Evolutionary conservation across 139 green algal genomes (phyloP).

Genomic region (Trebouxia sp.): DNA sequence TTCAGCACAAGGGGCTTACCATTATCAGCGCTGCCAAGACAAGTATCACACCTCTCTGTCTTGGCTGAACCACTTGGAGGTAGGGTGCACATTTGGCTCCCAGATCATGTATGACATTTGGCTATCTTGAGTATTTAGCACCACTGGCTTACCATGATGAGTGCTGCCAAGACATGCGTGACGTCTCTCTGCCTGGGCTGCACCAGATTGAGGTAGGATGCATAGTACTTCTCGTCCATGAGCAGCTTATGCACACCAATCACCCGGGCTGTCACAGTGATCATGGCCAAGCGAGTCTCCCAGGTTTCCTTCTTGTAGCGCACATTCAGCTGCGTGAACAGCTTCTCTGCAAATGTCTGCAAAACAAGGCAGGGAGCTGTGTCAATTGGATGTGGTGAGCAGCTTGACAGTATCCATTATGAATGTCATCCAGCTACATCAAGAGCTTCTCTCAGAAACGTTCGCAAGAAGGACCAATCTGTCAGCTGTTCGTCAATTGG

Average conservation of each 20-base stretch:
- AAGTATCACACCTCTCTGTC: too few relatives aligned
- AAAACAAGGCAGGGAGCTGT: not conserved
- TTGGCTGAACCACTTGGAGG: too few relatives aligned
- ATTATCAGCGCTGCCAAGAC: too few relatives aligned
- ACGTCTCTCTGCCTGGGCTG: constrained; percentile 80
- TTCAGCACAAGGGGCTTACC: too few relatives aligned
- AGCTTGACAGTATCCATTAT: too few relatives aligned
- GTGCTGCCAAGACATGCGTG: constrained; percentile 78
- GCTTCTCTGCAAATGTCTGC: constrained; percentile 88
- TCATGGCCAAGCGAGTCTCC: constrained; percentile 79
- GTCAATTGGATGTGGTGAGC: too few relatives aligned
- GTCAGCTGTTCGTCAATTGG: too few relatives aligned
- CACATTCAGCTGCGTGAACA: constrained; percentile 79
- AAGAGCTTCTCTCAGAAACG: too few relatives aligned
- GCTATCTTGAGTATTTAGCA: not conserved
- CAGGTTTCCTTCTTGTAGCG: constrained; percentile 65
- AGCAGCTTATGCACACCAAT: constrained; percentile 93
- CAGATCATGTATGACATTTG: constrained; percentile 2
- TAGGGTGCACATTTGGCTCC: too few relatives aligned
- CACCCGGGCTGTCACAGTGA: constrained; percentile 72
- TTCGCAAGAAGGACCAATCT: too few relatives aligned
- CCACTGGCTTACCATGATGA: constrained; percentile 62
- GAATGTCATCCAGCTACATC: too few relatives aligned
- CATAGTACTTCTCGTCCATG: constrained; percentile 91
- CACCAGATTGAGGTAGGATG: constrained; percentile 87